Evolutionary conservation across 805 yeast species (phyloP).

Genomic region (Saccharomycopsis vini): DNA sequence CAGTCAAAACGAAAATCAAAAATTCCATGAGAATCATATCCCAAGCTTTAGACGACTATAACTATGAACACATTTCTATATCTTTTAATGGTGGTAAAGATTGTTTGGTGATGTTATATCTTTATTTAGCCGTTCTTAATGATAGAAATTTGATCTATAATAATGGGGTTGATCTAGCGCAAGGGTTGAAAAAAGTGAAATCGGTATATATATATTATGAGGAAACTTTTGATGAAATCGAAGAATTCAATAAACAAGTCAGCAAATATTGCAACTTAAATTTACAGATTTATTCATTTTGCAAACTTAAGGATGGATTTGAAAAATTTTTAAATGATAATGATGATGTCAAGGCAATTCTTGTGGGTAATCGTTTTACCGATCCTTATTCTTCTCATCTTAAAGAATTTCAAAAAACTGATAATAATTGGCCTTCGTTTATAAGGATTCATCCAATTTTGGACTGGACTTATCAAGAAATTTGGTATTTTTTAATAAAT

Average conservation of each 20-base stretch:
- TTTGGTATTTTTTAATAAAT: conserved; percentile 73
- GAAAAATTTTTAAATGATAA: conserved; percentile 44
- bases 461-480: conserved; percentile 75
- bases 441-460: conserved; percentile 79
- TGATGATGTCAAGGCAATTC: conserved; percentile 55
- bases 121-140: conserved; percentile 52
- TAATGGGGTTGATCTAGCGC: conserved; percentile 6
- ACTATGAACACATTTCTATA: conserved; percentile 50
- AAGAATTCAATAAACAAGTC: conserved; percentile 53
- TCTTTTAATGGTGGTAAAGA: conserved; percentile 97
- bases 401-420: conserved; percentile 61
- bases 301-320: conserved; percentile 61
- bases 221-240: conserved; percentile 61
- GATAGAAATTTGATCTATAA: conserved; percentile 21
- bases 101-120: conserved; percentile 77
- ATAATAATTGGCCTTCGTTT: conserved; percentile 87
- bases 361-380: conserved; percentile 80
- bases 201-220: conserved; percentile 73
- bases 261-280: conserved; percentile 46
- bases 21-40: conserved; percentile 9
- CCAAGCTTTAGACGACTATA: conserved; percentile 19
- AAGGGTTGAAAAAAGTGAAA: conserved; percentile 29
- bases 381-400: conserved; percentile 75
- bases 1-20: conserved; percentile 13
- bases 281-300: conserved; percentile 30